A percentile compares a stretch with the other conserved stretches of the same genome.
Conservation (phyloP, 148 eudicot genomes). For the Rhododendron mucronatum region DNA sequence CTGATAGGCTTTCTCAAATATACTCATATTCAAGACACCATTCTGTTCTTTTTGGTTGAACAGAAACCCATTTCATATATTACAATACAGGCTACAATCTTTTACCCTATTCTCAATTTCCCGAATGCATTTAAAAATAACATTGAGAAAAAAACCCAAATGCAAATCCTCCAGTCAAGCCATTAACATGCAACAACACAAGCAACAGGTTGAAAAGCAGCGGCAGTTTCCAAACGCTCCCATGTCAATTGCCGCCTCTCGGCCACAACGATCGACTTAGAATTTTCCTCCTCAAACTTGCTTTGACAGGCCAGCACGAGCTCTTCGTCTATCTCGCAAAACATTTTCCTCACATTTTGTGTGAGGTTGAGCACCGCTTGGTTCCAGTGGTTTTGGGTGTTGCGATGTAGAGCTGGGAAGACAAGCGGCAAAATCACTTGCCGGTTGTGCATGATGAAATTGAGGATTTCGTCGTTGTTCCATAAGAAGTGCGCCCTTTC, state of each 20-base stretch:
- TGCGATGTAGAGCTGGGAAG: slow-evolving; percentile 34
- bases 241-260: slow-evolving; percentile 39
- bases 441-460: slow-evolving; percentile 40
- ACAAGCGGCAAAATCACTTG: slow-evolving; percentile 40
- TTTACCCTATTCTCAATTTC: background rate
- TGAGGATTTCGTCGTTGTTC: slow-evolving; percentile 44
- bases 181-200: slow-evolving; percentile 29
- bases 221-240: slow-evolving; percentile 38
- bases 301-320: slow-evolving; percentile 31
- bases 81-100: background rate
- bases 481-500: slow-evolving; percentile 42
- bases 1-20: background rate
- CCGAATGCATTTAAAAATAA: background rate
- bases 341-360: slow-evolving; percentile 38
- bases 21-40: background rate
- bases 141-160: background rate
- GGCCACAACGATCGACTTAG: slow-evolving; percentile 19
- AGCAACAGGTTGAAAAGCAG: slow-evolving; percentile 22
- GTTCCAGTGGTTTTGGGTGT: slow-evolving; percentile 41
- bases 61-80: background rate
- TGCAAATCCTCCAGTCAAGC: background rate
- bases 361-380: slow-evolving; percentile 43
- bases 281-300: slow-evolving; percentile 33
- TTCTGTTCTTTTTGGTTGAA: background rate
- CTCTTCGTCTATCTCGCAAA: slow-evolving; percentile 40